phyloP scores from a whole-genome alignment of 805 yeast species.

The Maudiozyma bulderi region DNA sequence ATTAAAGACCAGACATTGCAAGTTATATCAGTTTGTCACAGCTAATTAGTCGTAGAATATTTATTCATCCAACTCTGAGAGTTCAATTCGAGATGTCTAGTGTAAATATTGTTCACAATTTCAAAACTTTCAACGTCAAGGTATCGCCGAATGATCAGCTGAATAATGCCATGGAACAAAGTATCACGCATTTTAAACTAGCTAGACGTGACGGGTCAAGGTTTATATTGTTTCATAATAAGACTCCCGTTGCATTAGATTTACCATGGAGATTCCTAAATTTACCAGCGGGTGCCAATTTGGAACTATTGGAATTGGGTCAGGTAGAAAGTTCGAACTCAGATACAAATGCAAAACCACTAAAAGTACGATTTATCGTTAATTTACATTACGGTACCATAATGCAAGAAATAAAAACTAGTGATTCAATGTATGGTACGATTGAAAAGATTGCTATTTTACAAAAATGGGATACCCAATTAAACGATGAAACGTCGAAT shows the following conservation, averaged over 20 bases:
- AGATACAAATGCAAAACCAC: slow-evolving; percentile 2
- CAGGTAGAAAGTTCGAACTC: background rate
- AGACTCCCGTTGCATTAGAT: slow-evolving; percentile 28
- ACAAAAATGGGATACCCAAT: slow-evolving; percentile 8
- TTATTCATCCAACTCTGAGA: too few species aligned
- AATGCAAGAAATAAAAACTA: slow-evolving; percentile 17
- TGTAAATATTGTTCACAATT: slow-evolving; percentile 29
- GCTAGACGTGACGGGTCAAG: slow-evolving; percentile 4
- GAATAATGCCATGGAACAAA: slow-evolving; percentile 29
- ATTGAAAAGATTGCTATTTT: slow-evolving; percentile 4
- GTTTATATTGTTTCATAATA: slow-evolving; percentile 27
- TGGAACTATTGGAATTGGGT: slow-evolving; percentile 21
- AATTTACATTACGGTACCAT: slow-evolving; percentile 14
- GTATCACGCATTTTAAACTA: slow-evolving; percentile 33
- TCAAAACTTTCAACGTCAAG: slow-evolving; percentile 28
- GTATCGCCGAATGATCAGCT: slow-evolving; percentile 31
- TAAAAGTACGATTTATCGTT: slow-evolving; percentile 28
- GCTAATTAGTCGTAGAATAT: too few species aligned
- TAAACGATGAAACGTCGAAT: background rate
- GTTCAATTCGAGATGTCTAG: slow-evolving; percentile 26
- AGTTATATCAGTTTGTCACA: too few species aligned
- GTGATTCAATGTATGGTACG: slow-evolving; percentile 10
- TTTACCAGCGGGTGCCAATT: slow-evolving; percentile 37
- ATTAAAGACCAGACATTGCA: too few species aligned
- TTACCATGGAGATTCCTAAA: slow-evolving; percentile 37